Percentiles rank a stretch among this genome's conserved stretches.
Conservation (phyloP, 2,329 filamentous ascomycete genomes). For the Neonectria neomacrospora region DNA sequence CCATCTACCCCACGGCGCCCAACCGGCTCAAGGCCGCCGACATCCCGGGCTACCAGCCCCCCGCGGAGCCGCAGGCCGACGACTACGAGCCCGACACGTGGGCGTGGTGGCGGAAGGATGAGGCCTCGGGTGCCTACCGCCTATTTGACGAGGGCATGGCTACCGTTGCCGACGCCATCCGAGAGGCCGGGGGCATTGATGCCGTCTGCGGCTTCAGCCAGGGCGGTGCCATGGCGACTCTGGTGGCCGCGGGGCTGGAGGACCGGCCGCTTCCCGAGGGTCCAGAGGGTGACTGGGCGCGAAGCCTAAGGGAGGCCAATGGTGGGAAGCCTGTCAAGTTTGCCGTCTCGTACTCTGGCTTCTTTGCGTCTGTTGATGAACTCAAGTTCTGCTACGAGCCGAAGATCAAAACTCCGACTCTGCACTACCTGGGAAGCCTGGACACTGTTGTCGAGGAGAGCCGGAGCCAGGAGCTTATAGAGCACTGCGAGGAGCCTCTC, state of each 20-base stretch:
- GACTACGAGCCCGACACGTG: constrained; percentile 73
- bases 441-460: constrained; percentile 90
- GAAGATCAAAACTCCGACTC: constrained; percentile 76
- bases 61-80: constrained; percentile 54
- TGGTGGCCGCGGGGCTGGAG: constrained; percentile 80
- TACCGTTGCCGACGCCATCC: constrained; percentile 69
- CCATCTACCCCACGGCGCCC: constrained; percentile 78
- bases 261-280: constrained; percentile 44
- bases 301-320: constrained; percentile 62
- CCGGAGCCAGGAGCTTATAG: constrained; percentile 73
- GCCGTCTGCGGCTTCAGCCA: constrained; percentile 87
- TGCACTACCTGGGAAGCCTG: constrained; percentile 85
- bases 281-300: constrained; percentile 54
- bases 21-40: constrained; percentile 70
- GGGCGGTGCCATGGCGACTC: constrained; percentile 76
- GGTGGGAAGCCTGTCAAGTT: constrained; percentile 68
- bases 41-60: constrained; percentile 73
- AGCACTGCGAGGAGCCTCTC: constrained; percentile 67
- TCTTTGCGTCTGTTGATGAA: constrained; percentile 69
- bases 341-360: constrained; percentile 81
- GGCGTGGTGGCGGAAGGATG: constrained; percentile 84
- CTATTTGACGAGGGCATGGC: constrained; percentile 76
- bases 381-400: constrained; percentile 77
- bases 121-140: constrained; percentile 71
- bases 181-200: constrained; percentile 74